These are phyloP conservation scores for Friedmanniomyces simplex DNA, from an alignment of 495 filamentous ascomycete species.

Conservation along the genomic window DNA sequence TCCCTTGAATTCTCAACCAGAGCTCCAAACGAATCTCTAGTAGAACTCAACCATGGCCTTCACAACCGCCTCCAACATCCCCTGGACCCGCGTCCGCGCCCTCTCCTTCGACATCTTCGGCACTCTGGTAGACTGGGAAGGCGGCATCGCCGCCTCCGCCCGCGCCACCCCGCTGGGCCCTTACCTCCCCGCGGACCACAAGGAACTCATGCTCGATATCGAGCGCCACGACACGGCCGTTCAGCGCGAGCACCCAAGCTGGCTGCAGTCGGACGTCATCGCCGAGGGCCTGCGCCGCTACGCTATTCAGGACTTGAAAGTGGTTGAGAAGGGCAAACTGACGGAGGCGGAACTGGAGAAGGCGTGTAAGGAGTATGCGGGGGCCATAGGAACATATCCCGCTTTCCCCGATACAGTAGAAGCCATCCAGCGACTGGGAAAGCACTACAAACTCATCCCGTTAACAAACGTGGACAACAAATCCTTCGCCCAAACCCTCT, in stretches of 20 bases:
- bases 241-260: conserved; percentile 15
- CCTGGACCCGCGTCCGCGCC: conserved; percentile 17
- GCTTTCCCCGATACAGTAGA: conserved; percentile 25
- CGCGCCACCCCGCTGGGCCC: conserved; percentile 16
- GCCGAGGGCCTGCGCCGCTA: conserved; percentile 19
- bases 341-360: conserved; percentile 13
- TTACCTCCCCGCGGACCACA: conserved; percentile 14
- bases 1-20: too few species aligned
- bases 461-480: conserved; percentile 61
- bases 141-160: conserved; percentile 17
- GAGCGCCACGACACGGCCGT: conserved; percentile 7
- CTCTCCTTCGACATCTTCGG: conserved; percentile 28
- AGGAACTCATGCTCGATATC: conserved; percentile 16
- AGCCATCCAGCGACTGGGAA: conserved; percentile 34
- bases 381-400: conserved; percentile 10
- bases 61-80: conserved; percentile 6
- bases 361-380: conserved; percentile 15
- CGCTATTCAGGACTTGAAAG: conserved; percentile 1
- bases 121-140: conserved; percentile 26
- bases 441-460: conserved; percentile 57
- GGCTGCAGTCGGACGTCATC: conserved; percentile 16
- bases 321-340: conserved; percentile 13
- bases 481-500: conserved; percentile 47
- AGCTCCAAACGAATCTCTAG: too few species aligned
- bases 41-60: conserved; percentile 12